Percentiles rank a stretch among this genome's conserved stretches.
These are phyloP conservation scores for Fusarium oligoseptatum DNA, from an alignment of 2,329 filamentous ascomycete species.

Conservation along the genomic window DNA sequence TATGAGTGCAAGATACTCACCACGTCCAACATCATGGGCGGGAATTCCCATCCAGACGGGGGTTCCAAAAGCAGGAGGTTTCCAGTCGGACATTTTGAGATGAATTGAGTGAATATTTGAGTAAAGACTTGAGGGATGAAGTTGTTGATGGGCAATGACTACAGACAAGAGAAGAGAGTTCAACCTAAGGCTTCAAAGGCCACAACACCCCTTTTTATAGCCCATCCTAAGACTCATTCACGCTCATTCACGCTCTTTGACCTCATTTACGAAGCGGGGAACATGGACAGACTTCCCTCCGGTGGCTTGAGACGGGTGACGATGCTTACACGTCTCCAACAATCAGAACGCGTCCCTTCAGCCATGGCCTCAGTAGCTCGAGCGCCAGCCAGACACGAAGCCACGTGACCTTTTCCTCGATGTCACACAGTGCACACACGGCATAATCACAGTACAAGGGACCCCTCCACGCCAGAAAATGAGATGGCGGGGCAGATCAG, in stretches of 20 bases:
- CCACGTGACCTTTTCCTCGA: constrained; percentile 32
- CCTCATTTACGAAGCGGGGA: constrained; percentile 4
- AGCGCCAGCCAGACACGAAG: constrained; percentile 36
- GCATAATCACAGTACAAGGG: constrained; percentile 16
- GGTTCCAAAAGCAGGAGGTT: constrained; percentile 46
- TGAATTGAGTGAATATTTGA: background rate
- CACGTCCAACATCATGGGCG: constrained; percentile 45
- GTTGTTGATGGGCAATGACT: background rate
- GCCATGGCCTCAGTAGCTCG: constrained; percentile 16
- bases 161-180: constrained; percentile 6
- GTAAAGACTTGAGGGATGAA: background rate
- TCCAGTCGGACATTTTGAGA: constrained; percentile 47
- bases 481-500: constrained; percentile 45
- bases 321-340: constrained; percentile 36
- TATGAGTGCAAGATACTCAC: constrained; percentile 21
- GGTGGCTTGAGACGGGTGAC: constrained; percentile 37
- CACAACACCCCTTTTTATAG: constrained; percentile 32
- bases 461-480: constrained; percentile 42
- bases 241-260: constrained; percentile 7
- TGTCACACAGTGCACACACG: constrained; percentile 20
- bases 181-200: background rate
- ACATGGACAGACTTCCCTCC: constrained; percentile 30
- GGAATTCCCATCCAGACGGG: constrained; percentile 49
- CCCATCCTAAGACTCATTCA: background rate
- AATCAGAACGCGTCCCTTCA: constrained; percentile 36